These are phyloP conservation scores for Haplosporangium sp. DNA, from an alignment of 371 early-diverging fungal genomes.

Conservation along the genomic window DNA sequence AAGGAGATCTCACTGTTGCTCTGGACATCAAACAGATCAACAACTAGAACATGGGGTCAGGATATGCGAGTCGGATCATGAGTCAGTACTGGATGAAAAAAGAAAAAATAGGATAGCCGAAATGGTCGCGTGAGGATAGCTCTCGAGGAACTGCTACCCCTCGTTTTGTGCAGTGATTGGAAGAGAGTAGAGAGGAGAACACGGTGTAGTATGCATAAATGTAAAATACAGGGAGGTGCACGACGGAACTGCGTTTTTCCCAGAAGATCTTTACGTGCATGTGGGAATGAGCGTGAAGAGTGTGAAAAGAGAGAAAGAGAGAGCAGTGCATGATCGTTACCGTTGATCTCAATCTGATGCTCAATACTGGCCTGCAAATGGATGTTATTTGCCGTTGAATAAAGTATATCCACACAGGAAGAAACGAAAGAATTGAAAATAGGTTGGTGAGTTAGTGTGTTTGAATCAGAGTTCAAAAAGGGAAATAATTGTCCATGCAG, in stretches of 20 bases:
- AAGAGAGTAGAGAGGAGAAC: too few species aligned
- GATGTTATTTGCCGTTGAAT: too few species aligned
- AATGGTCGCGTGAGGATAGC: not conserved
- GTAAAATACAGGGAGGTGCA: too few species aligned
- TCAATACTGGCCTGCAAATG: conserved; percentile 47
- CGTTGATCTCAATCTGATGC: conserved; percentile 56
- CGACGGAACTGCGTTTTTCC: too few species aligned
- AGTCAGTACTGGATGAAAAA: conserved; percentile 73
- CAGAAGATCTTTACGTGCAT: too few species aligned
- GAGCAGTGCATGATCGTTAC: conserved; percentile 13
- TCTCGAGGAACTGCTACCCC: too few species aligned
- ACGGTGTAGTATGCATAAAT: too few species aligned
- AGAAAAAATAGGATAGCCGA: not conserved
- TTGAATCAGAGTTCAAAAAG: not conserved
- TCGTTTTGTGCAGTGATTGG: too few species aligned
- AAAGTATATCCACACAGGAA: not conserved
- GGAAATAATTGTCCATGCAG: not conserved
- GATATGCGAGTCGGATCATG: conserved; percentile 77
- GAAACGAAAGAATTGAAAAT: not conserved
- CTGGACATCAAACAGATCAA: conserved; percentile 74
- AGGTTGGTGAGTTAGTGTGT: not conserved
- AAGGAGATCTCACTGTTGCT: conserved; percentile 81
- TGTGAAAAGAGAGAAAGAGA: not conserved
- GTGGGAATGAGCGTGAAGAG: not conserved
- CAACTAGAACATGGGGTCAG: too few species aligned